These are phyloP conservation scores for Strobilomyces confusus DNA, from an alignment of 768 basidiomycete genomes.

Conservation along the genomic window DNA sequence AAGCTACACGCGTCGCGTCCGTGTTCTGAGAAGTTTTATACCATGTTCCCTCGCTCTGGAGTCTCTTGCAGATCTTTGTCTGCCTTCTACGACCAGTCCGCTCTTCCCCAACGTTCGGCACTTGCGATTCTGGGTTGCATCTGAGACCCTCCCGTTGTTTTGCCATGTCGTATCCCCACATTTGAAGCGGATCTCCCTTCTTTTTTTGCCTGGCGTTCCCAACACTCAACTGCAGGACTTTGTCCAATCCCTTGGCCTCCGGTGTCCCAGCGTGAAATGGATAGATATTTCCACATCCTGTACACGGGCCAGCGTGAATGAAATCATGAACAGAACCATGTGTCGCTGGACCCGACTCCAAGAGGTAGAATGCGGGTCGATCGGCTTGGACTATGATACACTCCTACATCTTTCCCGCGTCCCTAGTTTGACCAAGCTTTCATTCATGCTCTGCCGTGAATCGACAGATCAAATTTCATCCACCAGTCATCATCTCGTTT, in stretches of 20 bases:
- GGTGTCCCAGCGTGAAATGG: neutral
- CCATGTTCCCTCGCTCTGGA: neutral
- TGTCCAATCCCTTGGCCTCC: neutral
- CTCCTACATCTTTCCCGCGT: neutral
- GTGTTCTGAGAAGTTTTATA: neutral
- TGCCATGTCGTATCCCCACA: neutral
- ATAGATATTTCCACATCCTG: neutral
- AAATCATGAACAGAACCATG: neutral
- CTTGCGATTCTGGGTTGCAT: neutral
- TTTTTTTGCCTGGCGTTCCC: neutral
- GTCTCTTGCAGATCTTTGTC: neutral
- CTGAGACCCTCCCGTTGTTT: neutral
- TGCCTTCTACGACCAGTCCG: neutral
- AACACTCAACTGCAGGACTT: neutral
- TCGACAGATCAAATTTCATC: neutral
- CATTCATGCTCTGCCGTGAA: neutral
- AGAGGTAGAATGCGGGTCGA: neutral
- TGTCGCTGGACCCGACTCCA: neutral
- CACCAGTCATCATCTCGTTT: neutral
- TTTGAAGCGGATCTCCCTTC: neutral
- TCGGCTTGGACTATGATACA: neutral
- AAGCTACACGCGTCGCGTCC: neutral
- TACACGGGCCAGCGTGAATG: neutral
- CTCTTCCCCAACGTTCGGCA: neutral
- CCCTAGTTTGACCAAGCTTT: neutral